Percentiles rank a stretch among this genome's conserved stretches.
Evolutionary conservation across 768 basidiomycete species (phyloP).

Genomic region (Stropharia rugosoannulata): DNA sequence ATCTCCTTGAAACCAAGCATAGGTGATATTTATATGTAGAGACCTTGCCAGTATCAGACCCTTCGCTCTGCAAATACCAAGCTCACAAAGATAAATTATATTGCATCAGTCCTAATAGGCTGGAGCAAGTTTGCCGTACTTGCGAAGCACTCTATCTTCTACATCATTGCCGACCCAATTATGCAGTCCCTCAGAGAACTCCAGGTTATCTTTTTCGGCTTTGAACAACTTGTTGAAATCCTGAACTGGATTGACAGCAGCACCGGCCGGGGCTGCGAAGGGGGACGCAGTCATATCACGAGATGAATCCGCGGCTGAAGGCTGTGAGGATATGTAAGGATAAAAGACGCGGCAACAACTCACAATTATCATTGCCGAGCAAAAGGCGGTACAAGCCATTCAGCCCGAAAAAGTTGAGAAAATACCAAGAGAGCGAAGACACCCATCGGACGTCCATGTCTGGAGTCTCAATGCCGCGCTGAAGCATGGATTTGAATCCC

Average conservation of each 20-base stretch:
- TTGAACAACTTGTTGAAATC: constrained; percentile 91
- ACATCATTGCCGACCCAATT: constrained; percentile 80
- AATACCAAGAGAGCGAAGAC: constrained; percentile 98
- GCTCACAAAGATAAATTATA: background rate
- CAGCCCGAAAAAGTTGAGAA: constrained; percentile 97
- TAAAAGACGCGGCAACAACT: constrained; percentile 33
- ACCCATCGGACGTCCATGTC: constrained; percentile 99
- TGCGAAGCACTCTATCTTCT: constrained; percentile 73
- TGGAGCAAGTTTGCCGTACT: constrained; percentile 63
- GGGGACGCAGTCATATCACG: constrained; percentile 72
- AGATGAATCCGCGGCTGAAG: constrained; percentile 73
- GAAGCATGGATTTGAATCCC: constrained; percentile 97
- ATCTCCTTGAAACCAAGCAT: no score
- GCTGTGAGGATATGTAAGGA: background rate
- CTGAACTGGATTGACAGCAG: constrained; percentile 48
- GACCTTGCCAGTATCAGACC: no score
- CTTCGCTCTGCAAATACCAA: no score
- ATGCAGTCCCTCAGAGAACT: constrained; percentile 86
- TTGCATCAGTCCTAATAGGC: constrained; percentile 23
- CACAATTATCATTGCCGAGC: constrained; percentile 88
- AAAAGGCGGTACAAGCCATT: constrained; percentile 95
- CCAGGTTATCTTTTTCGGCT: constrained; percentile 89
- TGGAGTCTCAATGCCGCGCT: constrained; percentile 90
- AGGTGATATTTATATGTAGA: no score
- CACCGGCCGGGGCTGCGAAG: constrained; percentile 48